Evolutionary conservation across 805 yeast genomes (phyloP).

Genomic region (Barnettozyma vustinii): DNA sequence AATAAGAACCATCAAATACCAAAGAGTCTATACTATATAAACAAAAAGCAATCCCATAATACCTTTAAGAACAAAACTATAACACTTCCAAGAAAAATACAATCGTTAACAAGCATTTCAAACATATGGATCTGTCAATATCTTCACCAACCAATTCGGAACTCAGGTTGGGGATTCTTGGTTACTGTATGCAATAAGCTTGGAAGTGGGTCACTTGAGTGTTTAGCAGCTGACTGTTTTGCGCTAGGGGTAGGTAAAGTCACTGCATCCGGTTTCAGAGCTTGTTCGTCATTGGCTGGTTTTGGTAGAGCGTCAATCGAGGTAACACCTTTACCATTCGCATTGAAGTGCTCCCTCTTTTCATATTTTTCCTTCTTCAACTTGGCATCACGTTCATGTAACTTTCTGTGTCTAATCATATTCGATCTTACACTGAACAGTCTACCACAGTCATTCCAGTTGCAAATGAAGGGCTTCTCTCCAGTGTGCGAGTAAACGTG

Average conservation of each 20-base stretch:
- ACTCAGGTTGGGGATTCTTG: constrained; percentile 2
- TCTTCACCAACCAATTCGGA: constrained; percentile 3
- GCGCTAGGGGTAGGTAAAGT: not conserved
- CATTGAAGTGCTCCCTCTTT: not conserved
- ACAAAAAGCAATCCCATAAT: not conserved
- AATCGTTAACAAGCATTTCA: not conserved
- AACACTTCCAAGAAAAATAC: not conserved
- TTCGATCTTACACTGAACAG: constrained; percentile 73
- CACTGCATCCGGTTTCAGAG: not conserved
- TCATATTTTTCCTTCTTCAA: not conserved
- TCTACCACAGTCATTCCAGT: constrained; percentile 62
- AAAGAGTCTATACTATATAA: not conserved
- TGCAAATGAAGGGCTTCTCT: constrained; percentile 66
- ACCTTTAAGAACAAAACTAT: not conserved
- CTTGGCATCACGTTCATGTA: constrained; percentile 38
- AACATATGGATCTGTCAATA: no score
- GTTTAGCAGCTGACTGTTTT: not conserved
- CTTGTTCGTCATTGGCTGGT: not conserved
- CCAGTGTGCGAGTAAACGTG: constrained; percentile 80
- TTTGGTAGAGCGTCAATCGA: not conserved
- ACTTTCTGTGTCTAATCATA: constrained; percentile 70
- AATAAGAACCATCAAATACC: not conserved
- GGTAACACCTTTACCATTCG: not conserved
- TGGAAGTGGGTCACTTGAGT: constrained; percentile 1
- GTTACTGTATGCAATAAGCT: constrained; percentile 2